These are phyloP conservation scores for Lentinula lateritia DNA, from an alignment of 768 basidiomycete species.

Conservation along the genomic window DNA sequence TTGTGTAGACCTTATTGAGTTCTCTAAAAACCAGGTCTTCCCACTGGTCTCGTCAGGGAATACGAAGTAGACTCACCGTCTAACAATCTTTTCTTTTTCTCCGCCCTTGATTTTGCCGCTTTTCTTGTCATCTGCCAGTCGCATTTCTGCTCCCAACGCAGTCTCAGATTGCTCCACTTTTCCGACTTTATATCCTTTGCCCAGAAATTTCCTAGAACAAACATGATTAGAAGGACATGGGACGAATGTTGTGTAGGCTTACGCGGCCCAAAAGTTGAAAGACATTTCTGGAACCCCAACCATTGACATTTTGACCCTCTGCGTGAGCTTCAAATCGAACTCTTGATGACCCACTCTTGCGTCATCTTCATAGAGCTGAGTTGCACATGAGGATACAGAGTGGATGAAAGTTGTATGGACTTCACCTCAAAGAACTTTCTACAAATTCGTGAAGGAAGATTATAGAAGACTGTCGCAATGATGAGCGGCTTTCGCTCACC, in stretches of 20 bases:
- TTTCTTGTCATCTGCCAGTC: conserved; percentile 68
- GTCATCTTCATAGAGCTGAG: conserved; percentile 90
- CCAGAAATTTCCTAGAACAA: conserved; percentile 66
- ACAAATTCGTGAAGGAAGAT: neutral
- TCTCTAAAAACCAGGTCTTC: conserved; percentile 42
- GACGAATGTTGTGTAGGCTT: conserved; percentile 23
- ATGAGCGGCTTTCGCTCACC: conserved; percentile 35
- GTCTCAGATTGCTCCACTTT: conserved; percentile 97
- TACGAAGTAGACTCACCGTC: conserved; percentile 43
- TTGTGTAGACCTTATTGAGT: conserved; percentile 93
- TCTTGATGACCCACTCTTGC: conserved; percentile 89
- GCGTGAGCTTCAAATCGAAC: conserved; percentile 90
- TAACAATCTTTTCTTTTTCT: conserved; percentile 81
- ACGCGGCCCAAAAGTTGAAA: conserved; percentile 93
- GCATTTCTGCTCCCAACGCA: conserved; percentile 95
- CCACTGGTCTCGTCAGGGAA: neutral
- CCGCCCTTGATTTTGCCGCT: conserved; percentile 55
- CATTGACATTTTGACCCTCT: conserved; percentile 99
- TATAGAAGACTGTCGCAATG: neutral
- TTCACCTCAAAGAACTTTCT: conserved; percentile 79
- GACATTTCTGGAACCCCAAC: conserved; percentile 94
- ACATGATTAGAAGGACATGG: neutral
- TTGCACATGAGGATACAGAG: neutral
- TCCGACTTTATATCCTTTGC: conserved; percentile 91
- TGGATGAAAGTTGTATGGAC: neutral